Base-by-base conservation (phyloP, 192 early-diverging fungal genomes). In the Ramicandelaber brevisporus region DNA sequence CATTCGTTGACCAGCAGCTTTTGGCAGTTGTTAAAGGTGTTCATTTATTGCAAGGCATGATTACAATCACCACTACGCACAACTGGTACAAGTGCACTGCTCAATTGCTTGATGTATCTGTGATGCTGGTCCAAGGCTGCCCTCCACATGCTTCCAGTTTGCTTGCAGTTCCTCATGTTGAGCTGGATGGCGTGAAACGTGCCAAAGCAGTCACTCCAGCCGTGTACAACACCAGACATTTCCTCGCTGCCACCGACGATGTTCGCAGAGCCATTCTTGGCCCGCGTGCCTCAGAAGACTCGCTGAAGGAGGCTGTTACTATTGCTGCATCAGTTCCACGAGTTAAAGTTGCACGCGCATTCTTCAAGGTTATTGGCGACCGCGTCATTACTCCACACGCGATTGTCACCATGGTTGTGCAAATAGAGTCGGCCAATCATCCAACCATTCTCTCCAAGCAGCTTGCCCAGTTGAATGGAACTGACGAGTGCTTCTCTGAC, bases 61-160 rank as follows among this genome's bases (percentile, higher is more conserved):
- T 89, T 14, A 82, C 87, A 40, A 84, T 96, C 28, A 61, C 86
- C 6, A 65, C 67, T 17, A 68, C 74, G 10, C 67, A 81, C 42
- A 68, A 70, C 36, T 99, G 90, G 88, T 59, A 85, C 17, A 51
- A 40, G 23, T 59, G 62, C 27, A 63, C 81, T 1, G 38, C 64
- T 4, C 40, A 46, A 15, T 46, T 80, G 20, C 76, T 99, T 59
- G 71, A 86, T 27, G 58, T 95, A 23, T 61, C 70, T 21, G 90
- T 96, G 57, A 61, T 73, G 41, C 50, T 98, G 23, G 66, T 82
- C 3, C 93, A 99, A 53, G 93, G 81, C 10, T 50, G 78, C 14
- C 77, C 68, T 33, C 54, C 60, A 39, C 57, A 70, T 37, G 81
- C 78, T 21, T 61, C 76, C 4, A 67, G 75, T 12, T 50, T 96